These are phyloP conservation scores for Butyriboletus loyo DNA, from an alignment of 768 basidiomycete genomes.

Conservation along the genomic window DNA sequence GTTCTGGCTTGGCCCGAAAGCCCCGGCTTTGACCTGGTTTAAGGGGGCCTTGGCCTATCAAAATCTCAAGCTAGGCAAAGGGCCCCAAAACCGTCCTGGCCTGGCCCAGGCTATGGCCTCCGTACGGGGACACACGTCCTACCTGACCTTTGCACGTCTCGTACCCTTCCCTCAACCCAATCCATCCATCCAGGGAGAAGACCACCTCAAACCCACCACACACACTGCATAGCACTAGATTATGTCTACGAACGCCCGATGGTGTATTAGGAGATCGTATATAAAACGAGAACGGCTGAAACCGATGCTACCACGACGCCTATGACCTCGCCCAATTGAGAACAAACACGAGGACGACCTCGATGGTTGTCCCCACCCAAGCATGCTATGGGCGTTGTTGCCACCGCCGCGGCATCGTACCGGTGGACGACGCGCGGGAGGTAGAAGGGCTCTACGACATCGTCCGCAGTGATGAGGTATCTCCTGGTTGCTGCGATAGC, in stretches of 20 bases:
- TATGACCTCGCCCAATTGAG: background rate
- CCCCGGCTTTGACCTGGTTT: too few relatives aligned
- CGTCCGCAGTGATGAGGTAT: conserved; percentile 67
- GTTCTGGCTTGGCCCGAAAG: too few relatives aligned
- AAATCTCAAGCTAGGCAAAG: too few relatives aligned
- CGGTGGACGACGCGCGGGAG: conserved; percentile 53
- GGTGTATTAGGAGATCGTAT: conserved; percentile 13
- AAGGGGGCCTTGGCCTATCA: too few relatives aligned
- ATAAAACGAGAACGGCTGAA: background rate
- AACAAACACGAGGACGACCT: background rate
- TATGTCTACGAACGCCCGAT: background rate
- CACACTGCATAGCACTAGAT: background rate
- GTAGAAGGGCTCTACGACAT: conserved; percentile 69
- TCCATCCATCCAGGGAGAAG: background rate
- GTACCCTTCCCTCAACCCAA: conserved; percentile 44
- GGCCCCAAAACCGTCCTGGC: too few relatives aligned
- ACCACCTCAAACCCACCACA: too few relatives aligned
- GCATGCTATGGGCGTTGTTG: conserved; percentile 2
- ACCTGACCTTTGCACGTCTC: conserved; percentile 92
- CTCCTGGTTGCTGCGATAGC: conserved; percentile 38
- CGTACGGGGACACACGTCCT: conserved; percentile 93
- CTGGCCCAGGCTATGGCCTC: too few relatives aligned
- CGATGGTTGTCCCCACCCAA: background rate
- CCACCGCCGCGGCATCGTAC: conserved; percentile 10
- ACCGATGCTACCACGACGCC: background rate